phyloP scores from a whole-genome alignment of 2,329 filamentous ascomycete species.

The Pyrenochaeta sp. region DNA sequence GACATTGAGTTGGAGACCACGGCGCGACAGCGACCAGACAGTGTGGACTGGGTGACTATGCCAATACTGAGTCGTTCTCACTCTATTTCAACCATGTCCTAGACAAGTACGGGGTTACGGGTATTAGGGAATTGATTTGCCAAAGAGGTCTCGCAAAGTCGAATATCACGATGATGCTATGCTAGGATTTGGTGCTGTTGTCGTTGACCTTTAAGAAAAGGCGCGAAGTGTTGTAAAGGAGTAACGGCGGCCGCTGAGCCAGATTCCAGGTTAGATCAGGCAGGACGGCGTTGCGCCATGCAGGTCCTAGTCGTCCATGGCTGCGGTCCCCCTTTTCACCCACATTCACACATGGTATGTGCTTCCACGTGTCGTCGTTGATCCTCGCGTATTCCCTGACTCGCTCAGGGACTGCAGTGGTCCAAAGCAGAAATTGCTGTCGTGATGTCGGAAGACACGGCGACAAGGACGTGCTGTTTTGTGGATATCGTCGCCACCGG shows the following conservation, averaged over 20 bases:
- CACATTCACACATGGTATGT: conserved; percentile 21
- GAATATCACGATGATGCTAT: too few relatives aligned
- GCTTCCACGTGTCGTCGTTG: conserved; percentile 26
- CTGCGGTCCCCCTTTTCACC: conserved; percentile 13
- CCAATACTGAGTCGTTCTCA: too few relatives aligned
- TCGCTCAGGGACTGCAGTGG: conserved; percentile 3
- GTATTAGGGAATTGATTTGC: too few relatives aligned
- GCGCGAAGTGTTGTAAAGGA: not conserved
- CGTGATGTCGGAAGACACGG: not conserved
- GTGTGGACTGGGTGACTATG: too few relatives aligned
- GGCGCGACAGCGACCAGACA: too few relatives aligned
- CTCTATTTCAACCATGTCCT: too few relatives aligned
- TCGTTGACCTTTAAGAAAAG: too few relatives aligned
- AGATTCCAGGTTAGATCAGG: not conserved
- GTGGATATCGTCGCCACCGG: not conserved
- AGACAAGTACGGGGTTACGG: too few relatives aligned
- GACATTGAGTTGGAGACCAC: too few relatives aligned
- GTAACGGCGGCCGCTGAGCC: not conserved
- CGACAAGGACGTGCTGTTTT: not conserved
- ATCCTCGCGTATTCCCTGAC: conserved; percentile 16
- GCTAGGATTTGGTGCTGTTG: too few relatives aligned
- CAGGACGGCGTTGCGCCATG: not conserved
- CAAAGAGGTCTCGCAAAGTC: too few relatives aligned
- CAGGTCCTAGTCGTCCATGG: not conserved
- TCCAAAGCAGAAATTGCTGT: conserved; percentile 4